Evolutionary conservation across 2,329 filamentous ascomycete genomes (phyloP).

Genomic region (Aspergillus melleus): DNA sequence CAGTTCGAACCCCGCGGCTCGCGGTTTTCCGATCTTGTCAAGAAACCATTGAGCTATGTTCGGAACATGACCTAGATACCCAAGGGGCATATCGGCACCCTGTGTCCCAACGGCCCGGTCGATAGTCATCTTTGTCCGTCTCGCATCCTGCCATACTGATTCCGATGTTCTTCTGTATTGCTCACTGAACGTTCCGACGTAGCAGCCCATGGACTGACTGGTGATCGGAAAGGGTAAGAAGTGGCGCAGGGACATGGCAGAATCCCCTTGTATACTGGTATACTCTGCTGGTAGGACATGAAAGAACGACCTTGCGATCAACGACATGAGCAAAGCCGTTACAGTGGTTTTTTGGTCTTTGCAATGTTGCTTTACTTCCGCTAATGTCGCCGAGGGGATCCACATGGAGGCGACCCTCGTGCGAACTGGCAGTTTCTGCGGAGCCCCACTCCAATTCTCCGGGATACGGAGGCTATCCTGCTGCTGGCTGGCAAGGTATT

Average conservation of each 20-base stretch:
- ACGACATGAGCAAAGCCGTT: background rate
- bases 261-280: background rate
- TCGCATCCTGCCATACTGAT: background rate
- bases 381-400: background rate
- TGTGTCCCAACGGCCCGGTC: background rate
- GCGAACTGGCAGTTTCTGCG: background rate
- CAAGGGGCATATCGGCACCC: background rate
- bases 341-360: background rate
- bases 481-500: background rate
- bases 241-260: background rate
- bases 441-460: background rate
- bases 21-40: slow-evolving; percentile 4
- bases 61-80: background rate
- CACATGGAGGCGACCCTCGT: background rate
- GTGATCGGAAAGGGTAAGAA: background rate
- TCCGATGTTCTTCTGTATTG: background rate
- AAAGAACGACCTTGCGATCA: background rate
- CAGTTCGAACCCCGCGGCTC: slow-evolving; percentile 5
- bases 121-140: background rate
- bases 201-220: background rate
- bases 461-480: background rate
- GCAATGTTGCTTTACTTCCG: background rate
- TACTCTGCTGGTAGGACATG: background rate
- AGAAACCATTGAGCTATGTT: slow-evolving; percentile 7
- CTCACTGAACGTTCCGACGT: background rate